Evolutionary conservation across 1,284 basidiomycete species (phyloP), one percentile per base, ranked within the genome.

Genomic region (Pascua guehoae): DNA sequence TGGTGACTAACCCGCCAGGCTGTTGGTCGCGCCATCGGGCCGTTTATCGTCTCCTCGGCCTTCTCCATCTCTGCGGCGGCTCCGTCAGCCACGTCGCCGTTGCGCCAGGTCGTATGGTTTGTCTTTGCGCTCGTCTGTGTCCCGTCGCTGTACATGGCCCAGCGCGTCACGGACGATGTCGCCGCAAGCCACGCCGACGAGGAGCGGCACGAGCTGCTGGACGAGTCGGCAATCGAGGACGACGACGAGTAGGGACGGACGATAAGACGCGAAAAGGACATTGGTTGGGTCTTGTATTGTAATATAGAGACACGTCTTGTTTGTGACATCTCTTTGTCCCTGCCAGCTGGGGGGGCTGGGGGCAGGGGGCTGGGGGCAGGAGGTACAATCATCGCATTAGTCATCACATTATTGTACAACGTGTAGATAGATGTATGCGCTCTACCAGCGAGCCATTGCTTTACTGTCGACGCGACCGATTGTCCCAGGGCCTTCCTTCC

Each of bases 81-180:
- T 37, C 10, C 53, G 4, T 58, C 57, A 2, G 64, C 70, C 0
- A 45, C 44, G 37, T 59, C 60, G 16, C 48, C 60, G 1, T 60
- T 63, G 15, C 56, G 70, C 14, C 66, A 70, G 46, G 40, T 72
- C 41, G 70, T 72, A 18, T 74, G 72, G 72, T 18, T 70, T 38
- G 58, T 65, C 14, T 67, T 71, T 24, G 41, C 60, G 24, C 38
- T 61, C 12, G 8, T 69, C 1, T 64, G 54, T 15, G 18, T 69
- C 4, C 70, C 70, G 11, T 59, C 65, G 2, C 47, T 72, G n/a
- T 62, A 59, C 37, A 60, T 69, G 12, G 68, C 66, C 7, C 53
- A 54, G n/a, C 55, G 56, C 8, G 41, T 67, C 12, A 49, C 17
- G 7, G 47, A 36, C 39, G 47, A 5, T 14, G 36, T 12, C 38